These are phyloP conservation scores for Candida suzukii DNA, from an alignment of 805 yeast genomes.

Conservation along the genomic window DNA sequence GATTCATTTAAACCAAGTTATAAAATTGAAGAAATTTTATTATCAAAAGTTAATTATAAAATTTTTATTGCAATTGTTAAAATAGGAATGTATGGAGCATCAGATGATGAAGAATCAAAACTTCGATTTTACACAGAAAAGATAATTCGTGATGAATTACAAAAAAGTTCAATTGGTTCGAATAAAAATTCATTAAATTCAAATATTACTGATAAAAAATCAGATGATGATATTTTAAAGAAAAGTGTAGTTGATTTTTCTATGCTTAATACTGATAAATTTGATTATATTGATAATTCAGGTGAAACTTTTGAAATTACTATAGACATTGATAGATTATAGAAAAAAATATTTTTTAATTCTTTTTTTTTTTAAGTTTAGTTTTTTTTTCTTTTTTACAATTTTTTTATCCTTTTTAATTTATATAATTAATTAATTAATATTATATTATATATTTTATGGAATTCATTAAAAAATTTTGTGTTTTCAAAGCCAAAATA, in stretches of 20 bases:
- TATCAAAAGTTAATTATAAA: slow-evolving; percentile 58
- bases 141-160: slow-evolving; percentile 20
- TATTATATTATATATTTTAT: neutral
- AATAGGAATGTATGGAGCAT: slow-evolving; percentile 58
- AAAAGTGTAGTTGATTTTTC: slow-evolving; percentile 3
- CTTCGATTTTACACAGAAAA: slow-evolving; percentile 43
- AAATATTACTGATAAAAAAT: neutral
- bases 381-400: neutral
- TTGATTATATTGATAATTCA: slow-evolving; percentile 20
- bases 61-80: slow-evolving; percentile 51
- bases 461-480: neutral
- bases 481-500: too few species aligned
- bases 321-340: slow-evolving; percentile 28
- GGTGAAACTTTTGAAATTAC: slow-evolving; percentile 35
- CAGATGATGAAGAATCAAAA: slow-evolving; percentile 59
- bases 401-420: neutral
- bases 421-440: neutral
- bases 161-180: neutral
- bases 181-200: neutral
- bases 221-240: neutral
- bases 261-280: slow-evolving; percentile 17
- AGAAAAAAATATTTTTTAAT: neutral
- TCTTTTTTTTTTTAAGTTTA: slow-evolving; percentile 6
- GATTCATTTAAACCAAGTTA: slow-evolving; percentile 47
- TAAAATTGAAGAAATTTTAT: slow-evolving; percentile 37